Percentiles rank a stretch among this genome's conserved stretches.
Evolutionary conservation across 2,329 filamentous ascomycete genomes (phyloP).

Genomic region (Botryotinia calthae): DNA sequence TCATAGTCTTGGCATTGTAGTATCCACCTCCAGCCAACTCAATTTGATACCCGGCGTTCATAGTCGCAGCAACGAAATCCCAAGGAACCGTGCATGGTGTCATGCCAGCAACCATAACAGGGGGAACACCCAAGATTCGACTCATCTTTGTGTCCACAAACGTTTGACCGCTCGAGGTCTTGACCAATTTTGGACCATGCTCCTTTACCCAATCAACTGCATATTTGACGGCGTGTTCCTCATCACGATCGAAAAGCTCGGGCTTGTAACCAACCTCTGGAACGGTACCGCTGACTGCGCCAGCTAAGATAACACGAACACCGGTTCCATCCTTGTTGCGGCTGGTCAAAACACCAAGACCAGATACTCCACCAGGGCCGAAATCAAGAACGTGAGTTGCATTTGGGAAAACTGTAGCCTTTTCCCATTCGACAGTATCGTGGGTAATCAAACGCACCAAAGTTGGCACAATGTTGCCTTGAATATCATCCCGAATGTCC

Average conservation of each 20-base stretch:
- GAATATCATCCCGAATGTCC: slow-evolving; percentile 69
- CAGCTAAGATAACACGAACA: slow-evolving; percentile 92
- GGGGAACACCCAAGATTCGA: slow-evolving; percentile 77
- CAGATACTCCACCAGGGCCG: slow-evolving; percentile 93
- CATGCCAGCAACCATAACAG: slow-evolving; percentile 91
- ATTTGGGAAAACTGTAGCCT: slow-evolving; percentile 82
- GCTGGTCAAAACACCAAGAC: slow-evolving; percentile 92
- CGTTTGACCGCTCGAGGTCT: slow-evolving; percentile 82
- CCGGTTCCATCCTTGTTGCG: slow-evolving; percentile 99
- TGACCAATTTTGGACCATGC: slow-evolving; percentile 87
- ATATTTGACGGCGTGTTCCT: slow-evolving; percentile 90
- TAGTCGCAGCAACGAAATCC: slow-evolving; percentile 89
- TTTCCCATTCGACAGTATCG: slow-evolving; percentile 94
- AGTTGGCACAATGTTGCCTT: slow-evolving; percentile 78
- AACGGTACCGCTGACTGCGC: slow-evolving; percentile 86
- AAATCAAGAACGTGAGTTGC: slow-evolving; percentile 97
- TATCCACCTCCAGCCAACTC: slow-evolving; percentile 89
- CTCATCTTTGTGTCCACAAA: slow-evolving; percentile 98
- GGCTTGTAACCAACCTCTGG: slow-evolving; percentile 95
- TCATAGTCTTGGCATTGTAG: slow-evolving; percentile 80
- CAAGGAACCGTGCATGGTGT: slow-evolving; percentile 84
- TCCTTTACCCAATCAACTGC: slow-evolving; percentile 98
- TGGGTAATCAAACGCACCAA: slow-evolving; percentile 91
- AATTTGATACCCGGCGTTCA: slow-evolving; percentile 94
- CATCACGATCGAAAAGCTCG: slow-evolving; percentile 94